Conservation (phyloP, 2,329 filamentous ascomycete species). For the Pseudomassariella vexata region DNA sequence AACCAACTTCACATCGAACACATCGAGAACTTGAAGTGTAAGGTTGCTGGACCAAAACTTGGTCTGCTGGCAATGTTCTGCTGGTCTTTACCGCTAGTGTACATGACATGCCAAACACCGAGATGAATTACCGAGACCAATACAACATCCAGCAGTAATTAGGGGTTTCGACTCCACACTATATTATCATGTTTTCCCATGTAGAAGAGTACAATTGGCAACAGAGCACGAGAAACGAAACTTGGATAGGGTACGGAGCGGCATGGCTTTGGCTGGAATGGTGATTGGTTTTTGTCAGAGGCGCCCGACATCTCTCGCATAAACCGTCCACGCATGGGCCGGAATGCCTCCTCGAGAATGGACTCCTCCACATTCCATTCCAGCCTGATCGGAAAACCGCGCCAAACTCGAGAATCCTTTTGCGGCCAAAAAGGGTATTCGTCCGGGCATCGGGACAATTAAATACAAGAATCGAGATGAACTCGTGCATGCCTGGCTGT, state of each 20-base stretch:
- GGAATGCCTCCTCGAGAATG: too few species aligned
- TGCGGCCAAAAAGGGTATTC: slow-evolving; percentile 21
- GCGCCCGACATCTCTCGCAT: slow-evolving; percentile 5
- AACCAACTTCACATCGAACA: too few species aligned
- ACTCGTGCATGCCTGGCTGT: slow-evolving; percentile 27
- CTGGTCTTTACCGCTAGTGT: slow-evolving; percentile 15
- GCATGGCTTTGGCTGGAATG: slow-evolving; percentile 10
- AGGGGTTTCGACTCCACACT: not conserved
- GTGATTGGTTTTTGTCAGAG: slow-evolving; percentile 16
- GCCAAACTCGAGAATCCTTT: slow-evolving; percentile 31
- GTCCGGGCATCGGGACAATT: slow-evolving; percentile 31
- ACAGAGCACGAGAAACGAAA: slow-evolving; percentile 15
- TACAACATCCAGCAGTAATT: slow-evolving; percentile 23
- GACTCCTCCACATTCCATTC: slow-evolving; percentile 9
- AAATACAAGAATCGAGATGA: slow-evolving; percentile 38
- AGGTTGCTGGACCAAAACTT: slow-evolving; percentile 24
- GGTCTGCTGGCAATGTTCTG: slow-evolving; percentile 16
- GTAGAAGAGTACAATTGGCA: slow-evolving; percentile 8
- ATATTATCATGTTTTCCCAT: not conserved
- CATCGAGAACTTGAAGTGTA: too few species aligned
- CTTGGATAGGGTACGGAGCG: slow-evolving; percentile 8
- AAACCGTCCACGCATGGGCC: slow-evolving; percentile 7
- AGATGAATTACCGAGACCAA: slow-evolving; percentile 18
- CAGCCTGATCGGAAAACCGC: slow-evolving; percentile 15
- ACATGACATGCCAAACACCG: slow-evolving; percentile 13